Conservation (phyloP, 2,329 filamentous ascomycete species). For the Fonsecaea erecta region DNA sequence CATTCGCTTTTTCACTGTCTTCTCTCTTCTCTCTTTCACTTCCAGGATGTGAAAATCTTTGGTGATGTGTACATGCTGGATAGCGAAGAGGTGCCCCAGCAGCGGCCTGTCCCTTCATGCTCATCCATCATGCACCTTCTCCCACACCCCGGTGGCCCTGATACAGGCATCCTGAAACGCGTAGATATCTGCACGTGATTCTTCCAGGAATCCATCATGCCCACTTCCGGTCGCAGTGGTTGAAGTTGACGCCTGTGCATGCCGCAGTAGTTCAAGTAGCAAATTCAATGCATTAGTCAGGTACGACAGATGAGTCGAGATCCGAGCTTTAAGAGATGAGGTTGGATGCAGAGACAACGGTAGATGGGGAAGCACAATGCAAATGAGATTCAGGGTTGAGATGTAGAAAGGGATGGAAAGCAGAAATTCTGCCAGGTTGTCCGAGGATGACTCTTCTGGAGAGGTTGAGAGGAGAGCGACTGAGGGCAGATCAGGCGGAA, state of each 20-base stretch:
- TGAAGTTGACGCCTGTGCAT: slow-evolving; percentile 8
- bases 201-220: slow-evolving; percentile 16
- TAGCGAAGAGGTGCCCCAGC: background rate
- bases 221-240: background rate
- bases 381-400: slow-evolving; percentile 35
- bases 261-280: slow-evolving; percentile 25
- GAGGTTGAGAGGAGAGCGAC: background rate
- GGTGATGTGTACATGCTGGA: background rate
- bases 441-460: slow-evolving; percentile 11
- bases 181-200: slow-evolving; percentile 32
- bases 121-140: background rate
- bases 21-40: too few relatives aligned
- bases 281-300: slow-evolving; percentile 20
- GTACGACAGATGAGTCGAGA: slow-evolving; percentile 12
- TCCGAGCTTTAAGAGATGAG: slow-evolving; percentile 12
- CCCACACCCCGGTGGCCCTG: slow-evolving; percentile 16
- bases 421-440: slow-evolving; percentile 26
- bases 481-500: slow-evolving; percentile 25
- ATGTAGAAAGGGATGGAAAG: slow-evolving; percentile 36
- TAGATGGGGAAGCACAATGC: slow-evolving; percentile 28
- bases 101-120: background rate
- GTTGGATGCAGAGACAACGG: background rate
- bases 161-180: slow-evolving; percentile 35
- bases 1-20: background rate
- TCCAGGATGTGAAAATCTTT: too few relatives aligned